Conservation (phyloP, 345 rosid species). For the Dipteronia sinensis region DNA sequence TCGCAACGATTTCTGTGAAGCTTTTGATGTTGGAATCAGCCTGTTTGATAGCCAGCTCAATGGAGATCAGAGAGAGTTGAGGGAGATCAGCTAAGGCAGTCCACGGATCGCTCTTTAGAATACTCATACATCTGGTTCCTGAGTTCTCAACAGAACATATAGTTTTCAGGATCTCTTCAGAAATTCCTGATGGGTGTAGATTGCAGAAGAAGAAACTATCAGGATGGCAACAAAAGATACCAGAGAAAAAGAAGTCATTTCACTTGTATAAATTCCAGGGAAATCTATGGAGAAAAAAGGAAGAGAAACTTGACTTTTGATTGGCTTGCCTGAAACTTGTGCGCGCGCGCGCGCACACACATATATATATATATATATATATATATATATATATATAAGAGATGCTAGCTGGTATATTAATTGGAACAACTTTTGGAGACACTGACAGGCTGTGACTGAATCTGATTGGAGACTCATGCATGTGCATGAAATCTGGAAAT, state of each 20-base stretch:
- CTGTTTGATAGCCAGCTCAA: neutral
- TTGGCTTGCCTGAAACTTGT: too few species aligned
- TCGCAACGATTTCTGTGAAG: too few species aligned
- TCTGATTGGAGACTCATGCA: too few species aligned
- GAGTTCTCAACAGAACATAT: neutral
- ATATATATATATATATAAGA: too few species aligned
- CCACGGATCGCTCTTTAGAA: neutral
- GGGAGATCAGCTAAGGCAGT: neutral
- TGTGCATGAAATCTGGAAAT: neutral
- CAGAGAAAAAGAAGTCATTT: neutral
- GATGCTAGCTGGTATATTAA: too few species aligned
- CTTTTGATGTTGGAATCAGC: neutral
- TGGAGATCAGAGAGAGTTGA: neutral
- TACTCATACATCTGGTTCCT: neutral
- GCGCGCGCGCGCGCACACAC: too few species aligned
- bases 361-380: too few species aligned
- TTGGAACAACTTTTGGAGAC: too few species aligned
- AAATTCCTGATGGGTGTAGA: neutral
- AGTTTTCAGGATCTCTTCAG: neutral
- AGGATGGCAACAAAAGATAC: neutral
- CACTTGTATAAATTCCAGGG: neutral
- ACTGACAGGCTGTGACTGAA: too few species aligned
- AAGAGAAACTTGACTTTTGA: neutral
- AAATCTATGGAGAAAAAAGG: neutral
- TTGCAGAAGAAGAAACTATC: neutral